Conservation (phyloP, 169 alveolate genomes). For the Plasmodium vinckei region DNA sequence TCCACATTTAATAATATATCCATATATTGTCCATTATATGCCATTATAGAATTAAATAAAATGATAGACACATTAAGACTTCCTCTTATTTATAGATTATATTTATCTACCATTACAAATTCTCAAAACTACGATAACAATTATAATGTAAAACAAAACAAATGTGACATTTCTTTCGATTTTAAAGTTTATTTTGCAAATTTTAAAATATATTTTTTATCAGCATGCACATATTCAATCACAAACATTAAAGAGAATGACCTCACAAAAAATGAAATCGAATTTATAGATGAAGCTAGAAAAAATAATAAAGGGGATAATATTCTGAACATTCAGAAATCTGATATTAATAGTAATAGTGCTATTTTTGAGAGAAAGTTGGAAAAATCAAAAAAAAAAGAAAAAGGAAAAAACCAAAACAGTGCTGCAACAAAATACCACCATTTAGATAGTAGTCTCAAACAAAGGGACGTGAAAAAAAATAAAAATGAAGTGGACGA, state of each 20-base stretch:
- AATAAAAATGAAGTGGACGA: too few species aligned
- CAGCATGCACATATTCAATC: conserved; percentile 10
- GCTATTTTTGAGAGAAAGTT: background rate
- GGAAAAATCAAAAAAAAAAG: background rate
- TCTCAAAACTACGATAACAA: too few species aligned
- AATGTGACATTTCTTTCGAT: background rate
- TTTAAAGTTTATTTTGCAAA: conserved; percentile 15
- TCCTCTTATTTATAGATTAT: too few species aligned
- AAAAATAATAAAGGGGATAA: background rate
- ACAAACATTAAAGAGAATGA: background rate
- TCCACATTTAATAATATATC: background rate
- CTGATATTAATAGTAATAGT: background rate
- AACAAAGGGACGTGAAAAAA: too few species aligned
- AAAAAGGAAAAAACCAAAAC: background rate
- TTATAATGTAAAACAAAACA: background rate
- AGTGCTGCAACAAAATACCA: background rate
- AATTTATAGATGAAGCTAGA: background rate
- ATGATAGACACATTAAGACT: background rate
- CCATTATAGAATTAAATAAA: conserved; percentile 4
- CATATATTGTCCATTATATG: conserved; percentile 9
- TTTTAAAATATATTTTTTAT: background rate
- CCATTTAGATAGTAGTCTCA: too few species aligned
- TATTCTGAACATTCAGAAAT: too few species aligned
- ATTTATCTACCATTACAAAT: too few species aligned
- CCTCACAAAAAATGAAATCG: background rate